phyloP scores from a whole-genome alignment of 179 eudicot genomes.

The Pouteria campechiana region DNA sequence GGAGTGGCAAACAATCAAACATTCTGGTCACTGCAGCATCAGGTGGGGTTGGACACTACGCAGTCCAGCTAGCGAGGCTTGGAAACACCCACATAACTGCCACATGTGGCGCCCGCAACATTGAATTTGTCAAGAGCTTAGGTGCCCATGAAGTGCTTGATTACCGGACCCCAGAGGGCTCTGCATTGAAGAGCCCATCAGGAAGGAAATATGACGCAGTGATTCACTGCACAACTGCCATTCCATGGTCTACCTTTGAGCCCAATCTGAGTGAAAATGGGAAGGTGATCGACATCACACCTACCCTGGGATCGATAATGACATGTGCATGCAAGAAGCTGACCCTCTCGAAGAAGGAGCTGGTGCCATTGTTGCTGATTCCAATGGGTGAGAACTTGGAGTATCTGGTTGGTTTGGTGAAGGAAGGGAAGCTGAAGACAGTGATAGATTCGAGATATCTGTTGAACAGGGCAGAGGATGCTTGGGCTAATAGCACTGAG shows the following conservation, averaged over 20 bases:
- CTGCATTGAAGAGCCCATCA: conserved; percentile 51
- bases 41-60: conserved; percentile 63
- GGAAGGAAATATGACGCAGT: conserved; percentile 56
- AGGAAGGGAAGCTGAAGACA: conserved; percentile 54
- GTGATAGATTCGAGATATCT: conserved; percentile 56
- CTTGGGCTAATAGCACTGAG: conserved; percentile 52
- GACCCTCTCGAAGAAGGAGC: conserved; percentile 44
- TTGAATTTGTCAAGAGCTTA: conserved; percentile 47
- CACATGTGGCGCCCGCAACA: conserved; percentile 67
- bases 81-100: conserved; percentile 60
- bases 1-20: conserved; percentile 27
- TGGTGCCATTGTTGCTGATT: conserved; percentile 25
- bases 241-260: conserved; percentile 51
- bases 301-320: conserved; percentile 26
- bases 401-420: conserved; percentile 35
- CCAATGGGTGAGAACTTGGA: conserved; percentile 36
- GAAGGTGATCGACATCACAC: conserved; percentile 60
- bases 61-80: conserved; percentile 62
- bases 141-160: conserved; percentile 76
- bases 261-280: conserved; percentile 40
- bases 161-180: conserved; percentile 56
- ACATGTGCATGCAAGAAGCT: conserved; percentile 46
- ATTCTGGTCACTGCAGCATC: conserved; percentile 52
- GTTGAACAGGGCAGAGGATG: conserved; percentile 49
- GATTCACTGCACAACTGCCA: conserved; percentile 39